These are phyloP conservation scores for Oenanthe sinensis DNA, from an alignment of 129 eudicot genomes.

Conservation along the genomic window DNA sequence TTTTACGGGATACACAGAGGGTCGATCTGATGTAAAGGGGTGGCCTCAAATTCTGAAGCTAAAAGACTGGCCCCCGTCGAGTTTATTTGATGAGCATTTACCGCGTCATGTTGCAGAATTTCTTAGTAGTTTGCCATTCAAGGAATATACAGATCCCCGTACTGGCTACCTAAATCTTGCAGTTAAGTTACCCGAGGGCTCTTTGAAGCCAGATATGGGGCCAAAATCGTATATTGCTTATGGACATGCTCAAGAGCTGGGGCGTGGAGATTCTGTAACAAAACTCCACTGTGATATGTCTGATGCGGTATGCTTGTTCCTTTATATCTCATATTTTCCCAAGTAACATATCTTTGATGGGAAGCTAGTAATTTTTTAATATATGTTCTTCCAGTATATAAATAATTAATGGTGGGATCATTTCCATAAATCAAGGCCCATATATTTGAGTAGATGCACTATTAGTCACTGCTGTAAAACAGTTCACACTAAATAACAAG, in stretches of 20 bases:
- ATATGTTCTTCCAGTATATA: background rate
- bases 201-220: slow-evolving; percentile 31
- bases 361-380: background rate
- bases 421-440: no score
- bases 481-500: no score
- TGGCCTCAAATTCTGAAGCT: slow-evolving; percentile 28
- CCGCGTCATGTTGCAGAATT: slow-evolving; percentile 32
- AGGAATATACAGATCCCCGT: slow-evolving; percentile 26
- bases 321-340: background rate
- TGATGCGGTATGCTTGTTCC: slow-evolving; percentile 21
- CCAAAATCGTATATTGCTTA: slow-evolving; percentile 30
- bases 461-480: no score
- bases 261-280: slow-evolving; percentile 32
- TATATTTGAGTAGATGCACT: no score
- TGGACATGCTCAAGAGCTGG: slow-evolving; percentile 27
- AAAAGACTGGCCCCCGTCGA: slow-evolving; percentile 26
- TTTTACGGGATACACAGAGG: slow-evolving; percentile 15
- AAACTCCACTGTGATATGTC: slow-evolving; percentile 18
- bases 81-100: slow-evolving; percentile 18
- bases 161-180: slow-evolving; percentile 24
- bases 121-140: slow-evolving; percentile 20
- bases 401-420: no score
- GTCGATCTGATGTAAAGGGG: background rate
- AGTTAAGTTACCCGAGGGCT: slow-evolving; percentile 16
- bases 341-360: background rate